phyloP scores from a whole-genome alignment of 345 rosid genomes.

The Mercurialis annua region DNA sequence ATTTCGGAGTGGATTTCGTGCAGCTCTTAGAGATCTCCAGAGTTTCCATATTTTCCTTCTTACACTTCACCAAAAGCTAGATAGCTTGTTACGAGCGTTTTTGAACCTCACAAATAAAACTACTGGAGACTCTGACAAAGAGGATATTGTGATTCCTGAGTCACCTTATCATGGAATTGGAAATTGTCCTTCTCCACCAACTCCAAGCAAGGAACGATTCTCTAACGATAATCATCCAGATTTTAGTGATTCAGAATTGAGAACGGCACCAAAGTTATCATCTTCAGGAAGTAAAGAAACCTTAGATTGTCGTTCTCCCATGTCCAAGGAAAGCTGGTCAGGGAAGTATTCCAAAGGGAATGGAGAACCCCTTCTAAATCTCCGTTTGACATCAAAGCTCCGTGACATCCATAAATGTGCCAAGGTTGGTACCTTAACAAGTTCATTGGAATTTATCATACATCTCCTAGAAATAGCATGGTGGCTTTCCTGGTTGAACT shows the following conservation, averaged over 20 bases:
- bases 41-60: slow-evolving; percentile 89
- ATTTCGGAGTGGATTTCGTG: slow-evolving; percentile 82
- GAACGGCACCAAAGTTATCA: slow-evolving; percentile 48
- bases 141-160: slow-evolving; percentile 58
- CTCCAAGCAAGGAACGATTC: slow-evolving; percentile 52
- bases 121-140: slow-evolving; percentile 66
- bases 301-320: slow-evolving; percentile 60
- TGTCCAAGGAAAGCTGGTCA: slow-evolving; percentile 72
- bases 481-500: neutral
- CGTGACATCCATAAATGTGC: slow-evolving; percentile 96
- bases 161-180: slow-evolving; percentile 51
- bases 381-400: slow-evolving; percentile 81
- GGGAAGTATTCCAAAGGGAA: slow-evolving; percentile 56
- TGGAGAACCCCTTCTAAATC: slow-evolving; percentile 67
- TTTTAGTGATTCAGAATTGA: slow-evolving; percentile 57
- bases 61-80: slow-evolving; percentile 88
- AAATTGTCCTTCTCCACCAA: slow-evolving; percentile 50
- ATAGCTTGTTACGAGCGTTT: slow-evolving; percentile 65
- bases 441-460: neutral
- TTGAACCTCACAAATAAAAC: slow-evolving; percentile 61
- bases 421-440: slow-evolving; percentile 48
- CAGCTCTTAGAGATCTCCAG: slow-evolving; percentile 88
- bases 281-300: slow-evolving; percentile 63
- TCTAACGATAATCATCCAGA: slow-evolving; percentile 52
- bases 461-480: neutral